Evolutionary conservation across 257 asterid species (phyloP).

Genomic region (Orobanche coerulescens): DNA sequence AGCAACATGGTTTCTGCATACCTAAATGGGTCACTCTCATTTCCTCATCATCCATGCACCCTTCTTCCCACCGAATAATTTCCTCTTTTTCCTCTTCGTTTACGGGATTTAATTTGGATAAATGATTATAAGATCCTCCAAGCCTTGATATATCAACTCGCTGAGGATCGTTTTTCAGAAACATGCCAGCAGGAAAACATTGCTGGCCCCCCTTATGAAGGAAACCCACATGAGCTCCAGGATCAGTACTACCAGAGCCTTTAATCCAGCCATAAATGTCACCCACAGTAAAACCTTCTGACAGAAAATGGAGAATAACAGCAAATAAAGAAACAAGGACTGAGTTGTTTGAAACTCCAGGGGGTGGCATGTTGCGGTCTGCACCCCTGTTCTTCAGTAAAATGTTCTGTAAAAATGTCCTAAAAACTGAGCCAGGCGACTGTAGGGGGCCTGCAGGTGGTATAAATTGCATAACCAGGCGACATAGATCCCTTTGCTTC

Average conservation of each 20-base stretch:
- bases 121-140: conserved; percentile 83
- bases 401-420: conserved; percentile 71
- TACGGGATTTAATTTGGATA: conserved; percentile 51
- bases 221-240: conserved; percentile 68
- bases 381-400: conserved; percentile 94
- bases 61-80: conserved; percentile 91
- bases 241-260: conserved; percentile 40
- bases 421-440: conserved; percentile 84
- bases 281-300: conserved; percentile 69
- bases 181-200: conserved; percentile 64
- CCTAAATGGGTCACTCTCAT: conserved; percentile 62
- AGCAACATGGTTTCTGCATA: conserved; percentile 84
- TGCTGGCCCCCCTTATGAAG: conserved; percentile 93
- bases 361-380: conserved; percentile 81
- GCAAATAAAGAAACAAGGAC: conserved; percentile 80
- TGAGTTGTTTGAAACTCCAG: conserved; percentile 90
- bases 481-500: conserved; percentile 92
- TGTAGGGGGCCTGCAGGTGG: conserved; percentile 73
- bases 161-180: conserved; percentile 79
- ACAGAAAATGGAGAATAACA: conserved; percentile 78
- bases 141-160: conserved; percentile 80
- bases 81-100: conserved; percentile 51
- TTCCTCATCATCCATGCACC: conserved; percentile 77
- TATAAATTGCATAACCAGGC: conserved; percentile 78
- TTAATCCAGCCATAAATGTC: conserved; percentile 64